Evolutionary conservation across 192 early-diverging fungal species (phyloP), one percentile per base, ranked within the genome.

Genomic region (Entomortierella beljakovae): DNA sequence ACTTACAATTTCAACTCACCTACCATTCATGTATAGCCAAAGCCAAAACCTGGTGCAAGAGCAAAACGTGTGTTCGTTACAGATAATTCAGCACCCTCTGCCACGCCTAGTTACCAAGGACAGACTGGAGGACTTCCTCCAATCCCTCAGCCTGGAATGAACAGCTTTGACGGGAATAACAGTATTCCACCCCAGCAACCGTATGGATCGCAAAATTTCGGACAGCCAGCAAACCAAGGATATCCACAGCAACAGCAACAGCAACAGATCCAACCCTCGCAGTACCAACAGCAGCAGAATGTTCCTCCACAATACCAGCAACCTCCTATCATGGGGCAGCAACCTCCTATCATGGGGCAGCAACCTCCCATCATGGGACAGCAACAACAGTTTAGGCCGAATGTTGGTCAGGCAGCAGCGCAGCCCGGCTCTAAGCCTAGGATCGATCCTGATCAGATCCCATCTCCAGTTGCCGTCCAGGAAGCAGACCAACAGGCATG

Each of bases 361-460:
- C 61, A 80, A 29, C 71, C 51, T n/a, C n/a, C n/a, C n/a, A n/a
- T n/a, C 23, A 59, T 60, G 46, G 69, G 63, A 35, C 80, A 80
- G 33, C 71, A 68, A n/a, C 61, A 72, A 50, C 72, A 77, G 54
- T 69, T 69, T 55, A 62, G 54, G 43, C 53, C 67, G 13, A 51
- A 75, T 46, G 67, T 57, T 26, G 48, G 53, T 71, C 51, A 81
- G 63, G 60, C 54, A 33, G 55, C 58, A 32, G 35, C 58, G 11
- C 60, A 73, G 48, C 70, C 82, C 54, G 76, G 62, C 40, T 81
- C 84, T 81, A 84, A 84, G 59, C 66, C 91, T 26, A 87, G 88
- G 20, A 99, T 99, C 55, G 95, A 99, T 72, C 96, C 97, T 2
- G 92, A 95, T 83, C 94, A 96, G 68, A 94, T 99, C 58, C 98